phyloP scores from a whole-genome alignment of 2,329 filamentous ascomycete genomes.

The Blastomyces parvus region DNA sequence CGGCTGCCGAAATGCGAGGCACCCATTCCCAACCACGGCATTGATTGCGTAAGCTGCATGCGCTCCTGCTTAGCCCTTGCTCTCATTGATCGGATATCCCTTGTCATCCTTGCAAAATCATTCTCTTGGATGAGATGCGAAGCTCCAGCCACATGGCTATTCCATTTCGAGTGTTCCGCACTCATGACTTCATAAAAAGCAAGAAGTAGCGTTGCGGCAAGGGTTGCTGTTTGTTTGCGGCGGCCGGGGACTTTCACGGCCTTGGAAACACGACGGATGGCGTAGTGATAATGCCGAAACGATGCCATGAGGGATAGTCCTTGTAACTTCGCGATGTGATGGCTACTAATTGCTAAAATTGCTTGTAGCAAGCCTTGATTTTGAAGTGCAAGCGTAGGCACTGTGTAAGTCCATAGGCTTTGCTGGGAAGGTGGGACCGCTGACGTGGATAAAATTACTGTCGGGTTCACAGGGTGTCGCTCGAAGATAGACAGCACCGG shows the following conservation, averaged over 20 bases:
- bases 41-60: constrained; percentile 20
- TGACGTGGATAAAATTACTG: constrained; percentile 53
- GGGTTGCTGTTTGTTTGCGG: constrained; percentile 65
- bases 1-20: constrained; percentile 26
- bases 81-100: constrained; percentile 58
- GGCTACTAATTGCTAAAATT: constrained; percentile 74
- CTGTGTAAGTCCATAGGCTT: constrained; percentile 58
- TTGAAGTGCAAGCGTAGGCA: constrained; percentile 73
- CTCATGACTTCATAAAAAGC: constrained; percentile 92
- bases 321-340: constrained; percentile 81
- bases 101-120: constrained; percentile 64
- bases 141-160: constrained; percentile 77
- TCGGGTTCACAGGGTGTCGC: constrained; percentile 64
- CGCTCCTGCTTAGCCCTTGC: constrained; percentile 33
- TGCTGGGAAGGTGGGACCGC: constrained; percentile 53
- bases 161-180: constrained; percentile 93
- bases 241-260: constrained; percentile 61
- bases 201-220: constrained; percentile 79
- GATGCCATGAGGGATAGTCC: constrained; percentile 65
- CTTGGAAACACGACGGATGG: constrained; percentile 66
- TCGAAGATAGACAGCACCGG: constrained; percentile 83
- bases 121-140: constrained; percentile 74
- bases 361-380: constrained; percentile 84
- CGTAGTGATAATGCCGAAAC: constrained; percentile 83
- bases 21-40: constrained; percentile 16